These are phyloP conservation scores for Penicillium sp. DNA, from an alignment of 2,329 filamentous ascomycete species.

Conservation along the genomic window DNA sequence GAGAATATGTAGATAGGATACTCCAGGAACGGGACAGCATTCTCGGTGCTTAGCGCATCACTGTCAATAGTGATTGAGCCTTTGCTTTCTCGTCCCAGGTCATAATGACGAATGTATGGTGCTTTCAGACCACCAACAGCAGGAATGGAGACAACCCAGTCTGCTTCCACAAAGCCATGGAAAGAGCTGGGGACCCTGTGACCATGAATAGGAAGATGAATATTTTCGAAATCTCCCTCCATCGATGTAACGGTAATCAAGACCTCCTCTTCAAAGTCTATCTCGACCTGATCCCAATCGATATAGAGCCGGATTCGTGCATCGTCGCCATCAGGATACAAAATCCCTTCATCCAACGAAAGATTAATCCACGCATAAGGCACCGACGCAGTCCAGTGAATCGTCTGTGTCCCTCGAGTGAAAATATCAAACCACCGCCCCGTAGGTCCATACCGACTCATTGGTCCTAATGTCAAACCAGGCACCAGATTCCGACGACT, in stretches of 20 bases:
- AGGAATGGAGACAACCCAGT: constrained; percentile 42
- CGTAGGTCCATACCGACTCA: constrained; percentile 59
- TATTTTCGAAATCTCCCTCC: constrained; percentile 34
- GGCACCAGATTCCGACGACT: constrained; percentile 15
- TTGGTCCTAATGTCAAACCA: constrained; percentile 52
- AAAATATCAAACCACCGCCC: constrained; percentile 65
- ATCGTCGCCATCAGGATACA: constrained; percentile 36
- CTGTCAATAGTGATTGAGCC: constrained; percentile 5
- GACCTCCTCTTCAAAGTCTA: constrained; percentile 29
- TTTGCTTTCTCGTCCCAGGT: constrained; percentile 7
- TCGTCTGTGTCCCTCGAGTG: constrained; percentile 52
- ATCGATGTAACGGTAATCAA: constrained; percentile 27
- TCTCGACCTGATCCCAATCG: constrained; percentile 54
- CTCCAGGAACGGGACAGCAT: constrained; percentile 42
- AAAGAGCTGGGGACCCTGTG: constrained; percentile 53
- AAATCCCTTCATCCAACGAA: not conserved
- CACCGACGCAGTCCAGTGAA: constrained; percentile 52
- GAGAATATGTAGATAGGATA: constrained; percentile 65
- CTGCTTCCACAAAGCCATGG: constrained; percentile 63
- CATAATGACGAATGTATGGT: constrained; percentile 12
- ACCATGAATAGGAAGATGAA: constrained; percentile 58
- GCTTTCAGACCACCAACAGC: not conserved
- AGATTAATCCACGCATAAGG: constrained; percentile 42
- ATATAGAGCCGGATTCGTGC: constrained; percentile 55
- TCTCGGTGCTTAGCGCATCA: not conserved